phyloP scores from a whole-genome alignment of 352 stramenopile species.

The Globisporangium cylindrosporum region DNA sequence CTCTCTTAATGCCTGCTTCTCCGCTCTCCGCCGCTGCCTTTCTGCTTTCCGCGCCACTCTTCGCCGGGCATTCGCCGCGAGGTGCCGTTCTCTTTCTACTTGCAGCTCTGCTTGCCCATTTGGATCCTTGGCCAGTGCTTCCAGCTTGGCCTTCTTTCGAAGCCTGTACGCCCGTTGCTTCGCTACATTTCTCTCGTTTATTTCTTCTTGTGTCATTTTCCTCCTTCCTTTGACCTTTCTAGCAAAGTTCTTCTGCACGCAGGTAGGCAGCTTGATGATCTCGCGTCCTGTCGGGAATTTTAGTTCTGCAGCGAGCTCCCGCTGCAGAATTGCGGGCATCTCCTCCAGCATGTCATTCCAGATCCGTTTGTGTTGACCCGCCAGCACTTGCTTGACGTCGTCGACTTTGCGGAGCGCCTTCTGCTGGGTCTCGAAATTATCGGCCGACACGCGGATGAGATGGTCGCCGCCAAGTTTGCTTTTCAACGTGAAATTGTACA shows the following conservation, averaged over 20 bases:
- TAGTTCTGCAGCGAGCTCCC: slow-evolving; percentile 8
- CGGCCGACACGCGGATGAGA: slow-evolving; percentile 10
- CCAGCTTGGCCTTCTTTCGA: not conserved
- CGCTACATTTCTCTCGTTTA: not conserved
- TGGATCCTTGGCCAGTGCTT: not conserved
- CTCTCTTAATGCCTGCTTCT: not conserved
- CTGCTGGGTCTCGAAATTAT: slow-evolving; percentile 19
- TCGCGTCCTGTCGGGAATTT: slow-evolving; percentile 2
- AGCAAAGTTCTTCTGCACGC: not conserved
- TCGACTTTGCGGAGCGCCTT: slow-evolving; percentile 16
- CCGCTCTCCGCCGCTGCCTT: not conserved
- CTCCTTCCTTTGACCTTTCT: not conserved
- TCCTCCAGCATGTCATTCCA: not conserved
- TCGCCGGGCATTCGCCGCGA: not conserved
- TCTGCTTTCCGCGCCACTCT: not conserved
- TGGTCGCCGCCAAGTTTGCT: slow-evolving; percentile 11
- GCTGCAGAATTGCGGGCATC: not conserved
- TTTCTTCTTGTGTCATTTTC: not conserved
- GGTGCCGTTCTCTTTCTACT: not conserved
- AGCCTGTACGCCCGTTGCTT: not conserved
- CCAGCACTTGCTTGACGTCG: slow-evolving; percentile 13
- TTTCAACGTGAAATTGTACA: slow-evolving; percentile 18
- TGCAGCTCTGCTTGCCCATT: not conserved
- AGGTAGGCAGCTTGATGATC: not conserved
- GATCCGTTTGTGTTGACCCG: slow-evolving; percentile 9